phyloP scores from a whole-genome alignment of 768 basidiomycete species.

The Russula sp. region DNA sequence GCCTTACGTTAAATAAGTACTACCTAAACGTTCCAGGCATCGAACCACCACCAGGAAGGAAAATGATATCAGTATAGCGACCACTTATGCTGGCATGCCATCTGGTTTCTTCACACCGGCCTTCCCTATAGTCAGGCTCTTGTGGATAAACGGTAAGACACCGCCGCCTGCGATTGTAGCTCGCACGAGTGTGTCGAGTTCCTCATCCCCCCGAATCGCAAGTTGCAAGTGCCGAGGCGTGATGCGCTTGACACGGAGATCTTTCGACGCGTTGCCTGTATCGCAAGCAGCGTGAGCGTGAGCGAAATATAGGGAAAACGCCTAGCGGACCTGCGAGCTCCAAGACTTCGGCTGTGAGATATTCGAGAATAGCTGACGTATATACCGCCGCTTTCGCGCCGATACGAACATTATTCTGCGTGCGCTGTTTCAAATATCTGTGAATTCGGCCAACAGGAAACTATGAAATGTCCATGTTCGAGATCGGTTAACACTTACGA shows the following conservation, averaged over 20 bases:
- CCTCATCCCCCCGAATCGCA: constrained; percentile 95
- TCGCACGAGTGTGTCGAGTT: constrained; percentile 89
- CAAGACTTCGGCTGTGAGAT: constrained; percentile 92
- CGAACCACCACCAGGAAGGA: background rate
- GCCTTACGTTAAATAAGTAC: background rate
- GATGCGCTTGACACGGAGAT: constrained; percentile 95
- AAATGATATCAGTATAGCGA: background rate
- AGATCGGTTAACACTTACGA: background rate
- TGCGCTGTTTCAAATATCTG: constrained; percentile 86
- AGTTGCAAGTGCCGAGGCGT: constrained; percentile 93
- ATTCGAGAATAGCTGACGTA: constrained; percentile 93
- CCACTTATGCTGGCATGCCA: constrained; percentile 4
- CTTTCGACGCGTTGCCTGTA: constrained; percentile 94
- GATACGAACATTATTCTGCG: constrained; percentile 90
- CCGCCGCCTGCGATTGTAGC: constrained; percentile 92
- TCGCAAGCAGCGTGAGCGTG: background rate
- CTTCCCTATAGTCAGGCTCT: constrained; percentile 53
- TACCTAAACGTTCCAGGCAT: background rate
- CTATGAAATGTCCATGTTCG: constrained; percentile 32
- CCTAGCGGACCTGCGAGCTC: constrained; percentile 80
- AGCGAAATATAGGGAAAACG: background rate
- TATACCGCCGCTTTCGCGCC: constrained; percentile 98
- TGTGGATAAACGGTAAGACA: constrained; percentile 85
- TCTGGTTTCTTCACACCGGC: constrained; percentile 33
- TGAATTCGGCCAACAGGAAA: constrained; percentile 98